These are phyloP conservation scores for Pinus tabuliformis DNA, from an alignment of 75 land plant species.

Conservation along the genomic window DNA sequence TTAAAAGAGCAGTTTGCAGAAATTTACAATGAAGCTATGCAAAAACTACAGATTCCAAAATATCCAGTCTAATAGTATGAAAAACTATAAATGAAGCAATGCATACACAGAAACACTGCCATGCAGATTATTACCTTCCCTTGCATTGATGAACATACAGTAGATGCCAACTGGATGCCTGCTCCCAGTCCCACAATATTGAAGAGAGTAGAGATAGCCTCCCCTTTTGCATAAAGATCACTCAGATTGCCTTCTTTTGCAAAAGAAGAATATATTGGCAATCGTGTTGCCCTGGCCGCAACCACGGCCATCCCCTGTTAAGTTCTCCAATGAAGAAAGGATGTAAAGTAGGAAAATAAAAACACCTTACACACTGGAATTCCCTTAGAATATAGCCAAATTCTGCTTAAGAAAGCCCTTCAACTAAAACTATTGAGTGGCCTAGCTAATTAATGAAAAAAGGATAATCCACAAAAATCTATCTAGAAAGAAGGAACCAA, in stretches of 20 bases:
- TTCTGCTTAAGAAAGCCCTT: constrained; percentile 2
- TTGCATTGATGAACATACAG: constrained; percentile 78
- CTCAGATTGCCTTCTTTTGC: constrained; percentile 99
- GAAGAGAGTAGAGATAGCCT: constrained; percentile 96
- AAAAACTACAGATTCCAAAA: too few species aligned
- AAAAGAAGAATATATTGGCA: constrained; percentile 97
- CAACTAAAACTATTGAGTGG: background rate
- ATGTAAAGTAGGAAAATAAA: background rate
- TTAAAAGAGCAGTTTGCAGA: too few species aligned
- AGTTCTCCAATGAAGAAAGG: background rate
- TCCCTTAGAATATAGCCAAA: background rate
- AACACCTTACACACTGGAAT: background rate
- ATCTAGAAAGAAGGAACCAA: background rate
- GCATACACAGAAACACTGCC: too few species aligned
- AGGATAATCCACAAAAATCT: background rate
- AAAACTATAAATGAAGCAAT: too few species aligned
- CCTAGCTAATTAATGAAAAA: constrained; percentile 6
- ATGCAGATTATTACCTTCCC: constrained; percentile 71
- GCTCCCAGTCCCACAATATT: constrained; percentile 91
- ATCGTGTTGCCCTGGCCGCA: constrained; percentile 97
- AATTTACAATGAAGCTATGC: too few species aligned
- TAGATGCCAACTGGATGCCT: constrained; percentile 91
- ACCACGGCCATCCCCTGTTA: constrained; percentile 96
- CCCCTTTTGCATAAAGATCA: constrained; percentile 99
- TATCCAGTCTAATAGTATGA: too few species aligned